phyloP scores from a whole-genome alignment of 306 rosid species.

The Trifolium dubium region DNA sequence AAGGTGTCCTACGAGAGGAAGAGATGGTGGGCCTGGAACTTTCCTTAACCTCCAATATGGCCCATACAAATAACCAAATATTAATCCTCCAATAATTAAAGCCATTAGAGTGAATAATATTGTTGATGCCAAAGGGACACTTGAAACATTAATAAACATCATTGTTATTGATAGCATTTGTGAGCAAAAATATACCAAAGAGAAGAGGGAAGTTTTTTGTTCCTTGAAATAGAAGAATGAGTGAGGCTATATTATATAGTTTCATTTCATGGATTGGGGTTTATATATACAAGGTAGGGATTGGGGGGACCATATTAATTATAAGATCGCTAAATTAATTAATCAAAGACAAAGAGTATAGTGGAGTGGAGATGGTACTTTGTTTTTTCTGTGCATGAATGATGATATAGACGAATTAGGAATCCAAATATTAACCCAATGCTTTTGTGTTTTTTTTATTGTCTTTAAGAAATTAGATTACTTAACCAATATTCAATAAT shows the following conservation, averaged over 20 bases:
- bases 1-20: constrained; percentile 88
- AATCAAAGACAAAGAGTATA: not conserved
- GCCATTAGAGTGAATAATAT: constrained; percentile 50
- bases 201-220: constrained; percentile 13
- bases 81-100: constrained; percentile 50
- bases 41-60: constrained; percentile 83
- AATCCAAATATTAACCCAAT: not conserved
- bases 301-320: constrained; percentile 9
- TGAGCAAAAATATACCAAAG: not conserved
- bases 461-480: no score
- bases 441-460: not conserved
- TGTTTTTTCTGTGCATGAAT: constrained; percentile 52
- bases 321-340: constrained; percentile 18
- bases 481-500: no score
- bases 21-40: constrained; percentile 84
- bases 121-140: constrained; percentile 39
- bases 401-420: constrained; percentile 51
- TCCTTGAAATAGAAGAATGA: not conserved
- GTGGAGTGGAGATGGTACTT: constrained; percentile 29
- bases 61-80: constrained; percentile 58
- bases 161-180: not conserved
- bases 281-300: constrained; percentile 26
- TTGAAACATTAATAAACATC: constrained; percentile 38
- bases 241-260: not conserved
- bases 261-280: not conserved